phyloP scores from a whole-genome alignment of 2,329 filamentous ascomycete species.

The Drechslerella dactyloides region DNA sequence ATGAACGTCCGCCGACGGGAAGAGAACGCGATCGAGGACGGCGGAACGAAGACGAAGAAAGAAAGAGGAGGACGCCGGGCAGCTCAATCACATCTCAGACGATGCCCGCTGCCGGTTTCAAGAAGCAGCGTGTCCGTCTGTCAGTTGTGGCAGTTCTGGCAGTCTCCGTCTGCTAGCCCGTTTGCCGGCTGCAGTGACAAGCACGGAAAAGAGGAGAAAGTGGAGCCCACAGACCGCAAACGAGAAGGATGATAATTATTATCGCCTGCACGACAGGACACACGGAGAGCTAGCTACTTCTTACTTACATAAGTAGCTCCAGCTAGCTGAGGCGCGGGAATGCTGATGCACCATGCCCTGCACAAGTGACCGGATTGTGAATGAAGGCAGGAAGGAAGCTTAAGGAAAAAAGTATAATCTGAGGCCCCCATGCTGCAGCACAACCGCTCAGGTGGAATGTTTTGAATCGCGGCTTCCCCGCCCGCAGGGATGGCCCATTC shows the following conservation, averaged over 20 bases:
- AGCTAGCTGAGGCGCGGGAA: too few species aligned
- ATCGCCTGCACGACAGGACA: constrained; percentile 1
- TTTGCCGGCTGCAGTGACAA: background rate
- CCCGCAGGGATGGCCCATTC: too few species aligned
- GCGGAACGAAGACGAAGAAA: constrained; percentile 8
- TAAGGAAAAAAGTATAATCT: constrained; percentile 2
- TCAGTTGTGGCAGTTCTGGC: too few species aligned
- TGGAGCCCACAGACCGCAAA: background rate
- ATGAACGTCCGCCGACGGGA: background rate
- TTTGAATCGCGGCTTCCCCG: too few species aligned
- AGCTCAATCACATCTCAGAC: constrained; percentile 22
- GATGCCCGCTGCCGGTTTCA: too few species aligned
- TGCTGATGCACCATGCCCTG: background rate
- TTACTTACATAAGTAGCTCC: background rate
- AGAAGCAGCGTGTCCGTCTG: background rate
- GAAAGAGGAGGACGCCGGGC: constrained; percentile 3
- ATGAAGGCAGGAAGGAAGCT: background rate
- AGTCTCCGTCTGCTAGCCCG: background rate
- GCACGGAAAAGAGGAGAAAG: background rate
- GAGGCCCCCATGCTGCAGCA: background rate
- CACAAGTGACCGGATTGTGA: background rate
- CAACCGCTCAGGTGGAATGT: too few species aligned
- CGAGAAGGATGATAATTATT: background rate
- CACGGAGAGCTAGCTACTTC: background rate
- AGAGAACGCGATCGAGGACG: background rate